Conservation (phyloP, 257 asterid species). For the Haberlea rhodopensis region DNA sequence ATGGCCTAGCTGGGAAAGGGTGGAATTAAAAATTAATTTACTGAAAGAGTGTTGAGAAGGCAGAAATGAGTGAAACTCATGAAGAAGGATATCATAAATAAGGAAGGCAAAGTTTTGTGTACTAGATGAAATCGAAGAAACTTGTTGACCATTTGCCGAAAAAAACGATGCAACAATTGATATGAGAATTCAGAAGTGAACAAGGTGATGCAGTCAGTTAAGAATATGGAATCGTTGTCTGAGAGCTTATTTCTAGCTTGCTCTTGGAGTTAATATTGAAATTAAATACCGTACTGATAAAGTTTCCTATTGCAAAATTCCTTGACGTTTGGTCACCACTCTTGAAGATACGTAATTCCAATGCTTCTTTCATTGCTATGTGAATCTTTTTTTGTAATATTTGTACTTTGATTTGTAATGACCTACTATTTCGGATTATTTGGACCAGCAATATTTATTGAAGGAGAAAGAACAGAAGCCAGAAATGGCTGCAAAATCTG, state of each 20-base stretch:
- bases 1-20: background rate
- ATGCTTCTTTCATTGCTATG: too few relatives aligned
- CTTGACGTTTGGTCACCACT: too few relatives aligned
- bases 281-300: too few relatives aligned
- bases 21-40: background rate
- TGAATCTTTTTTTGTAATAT: too few relatives aligned
- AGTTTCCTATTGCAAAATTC: too few relatives aligned
- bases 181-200: background rate
- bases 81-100: background rate
- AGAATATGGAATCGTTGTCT: background rate
- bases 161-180: too few relatives aligned
- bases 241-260: background rate
- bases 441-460: constrained; percentile 62
- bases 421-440: constrained; percentile 12
- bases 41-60: background rate
- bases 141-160: too few relatives aligned
- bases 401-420: constrained; percentile 7
- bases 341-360: too few relatives aligned
- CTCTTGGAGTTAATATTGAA: background rate
- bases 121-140: constrained; percentile 3
- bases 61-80: too few relatives aligned
- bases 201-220: constrained; percentile 8
- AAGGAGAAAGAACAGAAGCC: constrained; percentile 46
- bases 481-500: constrained; percentile 33
- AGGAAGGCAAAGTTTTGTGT: background rate